phyloP scores from a whole-genome alignment of 345 rosid species.

The Eutrema heterophyllum region DNA sequence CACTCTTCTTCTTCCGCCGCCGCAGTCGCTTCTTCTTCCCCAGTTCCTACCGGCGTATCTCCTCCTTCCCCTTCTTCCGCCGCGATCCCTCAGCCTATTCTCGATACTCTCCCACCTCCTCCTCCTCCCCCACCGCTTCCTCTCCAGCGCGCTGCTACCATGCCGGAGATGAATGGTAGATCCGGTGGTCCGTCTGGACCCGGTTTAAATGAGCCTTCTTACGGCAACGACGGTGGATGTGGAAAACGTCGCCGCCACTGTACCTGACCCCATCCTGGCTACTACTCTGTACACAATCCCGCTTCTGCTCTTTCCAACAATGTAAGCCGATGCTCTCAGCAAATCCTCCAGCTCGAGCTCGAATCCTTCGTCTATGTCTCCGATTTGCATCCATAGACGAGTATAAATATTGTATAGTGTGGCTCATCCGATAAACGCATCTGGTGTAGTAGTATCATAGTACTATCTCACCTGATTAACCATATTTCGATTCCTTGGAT shows the following conservation, averaged over 20 bases:
- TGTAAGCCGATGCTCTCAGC: slow-evolving; percentile 92
- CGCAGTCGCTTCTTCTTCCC: slow-evolving; percentile 4
- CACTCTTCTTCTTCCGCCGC: slow-evolving; percentile 15
- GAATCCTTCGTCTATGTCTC: slow-evolving; percentile 82
- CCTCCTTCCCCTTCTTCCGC: slow-evolving; percentile 70
- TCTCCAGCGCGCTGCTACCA: slow-evolving; percentile 64
- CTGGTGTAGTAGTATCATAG: too few species aligned
- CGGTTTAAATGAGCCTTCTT: slow-evolving; percentile 70
- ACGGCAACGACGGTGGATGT: slow-evolving; percentile 60
- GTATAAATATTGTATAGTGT: too few species aligned
- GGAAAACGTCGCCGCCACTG: slow-evolving; percentile 25
- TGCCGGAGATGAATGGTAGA: slow-evolving; percentile 76
- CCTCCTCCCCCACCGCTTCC: slow-evolving; percentile 42
- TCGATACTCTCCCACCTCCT: slow-evolving; percentile 39
- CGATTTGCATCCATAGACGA: too few species aligned
- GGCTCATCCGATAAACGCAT: too few species aligned
- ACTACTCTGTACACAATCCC: slow-evolving; percentile 91
- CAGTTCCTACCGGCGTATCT: slow-evolving; percentile 14
- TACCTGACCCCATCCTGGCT: slow-evolving; percentile 51
- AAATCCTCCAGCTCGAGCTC: slow-evolving; percentile 76
- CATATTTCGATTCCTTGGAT: too few species aligned
- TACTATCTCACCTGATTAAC: too few species aligned
- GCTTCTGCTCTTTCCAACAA: slow-evolving; percentile 79
- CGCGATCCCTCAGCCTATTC: slow-evolving; percentile 25
- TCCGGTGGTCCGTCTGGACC: slow-evolving; percentile 37